These are phyloP conservation scores for Gynostemma pentaphyllum DNA, from an alignment of 306 rosid genomes.

Conservation along the genomic window DNA sequence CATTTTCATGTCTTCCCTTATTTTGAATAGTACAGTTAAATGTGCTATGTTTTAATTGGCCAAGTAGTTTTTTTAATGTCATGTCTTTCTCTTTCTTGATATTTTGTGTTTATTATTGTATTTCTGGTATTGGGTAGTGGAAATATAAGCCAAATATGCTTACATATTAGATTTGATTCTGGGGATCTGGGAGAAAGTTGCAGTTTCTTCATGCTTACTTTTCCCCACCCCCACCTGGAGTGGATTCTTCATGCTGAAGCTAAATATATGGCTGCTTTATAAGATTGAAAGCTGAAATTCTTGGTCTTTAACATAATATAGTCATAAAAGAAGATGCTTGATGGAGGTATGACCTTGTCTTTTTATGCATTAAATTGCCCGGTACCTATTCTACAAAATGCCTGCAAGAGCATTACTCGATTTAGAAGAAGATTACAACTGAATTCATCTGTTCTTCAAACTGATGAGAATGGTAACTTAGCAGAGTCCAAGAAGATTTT, in stretches of 20 bases:
- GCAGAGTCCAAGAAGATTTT: conserved; percentile 19
- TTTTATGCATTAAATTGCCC: conserved; percentile 21
- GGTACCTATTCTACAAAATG: conserved; percentile 17
- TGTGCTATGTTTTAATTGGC: too few relatives aligned
- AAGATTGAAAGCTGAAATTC: not conserved
- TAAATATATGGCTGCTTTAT: not conserved
- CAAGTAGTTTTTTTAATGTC: not conserved
- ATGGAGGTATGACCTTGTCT: conserved; percentile 27
- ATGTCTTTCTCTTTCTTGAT: not conserved
- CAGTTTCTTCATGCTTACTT: not conserved
- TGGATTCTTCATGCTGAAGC: not conserved
- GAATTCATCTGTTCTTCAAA: conserved; percentile 16
- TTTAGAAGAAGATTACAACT: conserved; percentile 22
- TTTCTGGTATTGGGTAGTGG: not conserved
- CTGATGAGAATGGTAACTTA: conserved; percentile 33
- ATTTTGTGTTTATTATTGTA: not conserved
- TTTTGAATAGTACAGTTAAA: not conserved
- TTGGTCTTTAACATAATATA: not conserved
- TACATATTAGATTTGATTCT: not conserved
- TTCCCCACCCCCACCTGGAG: too few relatives aligned
- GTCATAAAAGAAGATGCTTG: conserved; percentile 19
- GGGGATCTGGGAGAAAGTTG: not conserved
- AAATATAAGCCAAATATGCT: not conserved
- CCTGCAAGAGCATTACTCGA: conserved; percentile 14
- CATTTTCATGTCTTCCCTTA: not conserved